A percentile compares a stretch with the other conserved stretches of the same genome.
These are phyloP conservation scores for Penicillium polonicum DNA, from an alignment of 2,329 filamentous ascomycete species.

Conservation along the genomic window DNA sequence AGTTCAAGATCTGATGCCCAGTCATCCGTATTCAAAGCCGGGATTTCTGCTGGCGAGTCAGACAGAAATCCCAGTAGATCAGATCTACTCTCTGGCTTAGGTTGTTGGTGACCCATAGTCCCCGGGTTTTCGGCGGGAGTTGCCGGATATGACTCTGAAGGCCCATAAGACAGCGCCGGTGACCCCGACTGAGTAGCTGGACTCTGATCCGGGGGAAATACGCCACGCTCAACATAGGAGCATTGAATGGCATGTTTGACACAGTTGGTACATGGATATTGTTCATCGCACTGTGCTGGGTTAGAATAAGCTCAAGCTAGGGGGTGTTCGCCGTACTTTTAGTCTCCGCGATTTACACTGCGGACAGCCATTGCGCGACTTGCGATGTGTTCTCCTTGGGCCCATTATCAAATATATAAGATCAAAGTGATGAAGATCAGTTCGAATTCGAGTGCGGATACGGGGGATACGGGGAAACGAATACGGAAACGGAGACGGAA, in stretches of 20 bases:
- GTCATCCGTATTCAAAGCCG: constrained; percentile 9
- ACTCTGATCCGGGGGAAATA: constrained; percentile 4
- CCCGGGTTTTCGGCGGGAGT: background rate
- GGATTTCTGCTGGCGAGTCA: background rate
- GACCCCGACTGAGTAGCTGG: constrained; percentile 7
- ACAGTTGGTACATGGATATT: constrained; percentile 28
- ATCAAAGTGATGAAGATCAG: constrained; percentile 1
- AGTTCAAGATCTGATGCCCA: constrained; percentile 40
- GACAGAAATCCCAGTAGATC: constrained; percentile 16
- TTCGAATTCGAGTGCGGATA: constrained; percentile 17
- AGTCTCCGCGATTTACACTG: constrained; percentile 27
- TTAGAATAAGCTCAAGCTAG: background rate
- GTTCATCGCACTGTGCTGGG: constrained; percentile 27
- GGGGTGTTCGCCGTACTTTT: constrained; percentile 15
- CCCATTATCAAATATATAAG: constrained; percentile 15
- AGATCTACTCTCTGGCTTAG: constrained; percentile 6
- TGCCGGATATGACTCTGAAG: constrained; percentile 1
- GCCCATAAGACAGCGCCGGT: background rate
- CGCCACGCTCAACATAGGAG: constrained; percentile 13
- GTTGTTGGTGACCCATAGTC: background rate
- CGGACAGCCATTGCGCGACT: constrained; percentile 31
- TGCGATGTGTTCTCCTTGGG: constrained; percentile 27
- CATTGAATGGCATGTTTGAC: constrained; percentile 24
- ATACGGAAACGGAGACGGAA: constrained; percentile 12
- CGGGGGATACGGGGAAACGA: background rate